Evolutionary conservation across 2,329 filamentous ascomycete species (phyloP).

Genomic region (Aspergillus clavatus): DNA sequence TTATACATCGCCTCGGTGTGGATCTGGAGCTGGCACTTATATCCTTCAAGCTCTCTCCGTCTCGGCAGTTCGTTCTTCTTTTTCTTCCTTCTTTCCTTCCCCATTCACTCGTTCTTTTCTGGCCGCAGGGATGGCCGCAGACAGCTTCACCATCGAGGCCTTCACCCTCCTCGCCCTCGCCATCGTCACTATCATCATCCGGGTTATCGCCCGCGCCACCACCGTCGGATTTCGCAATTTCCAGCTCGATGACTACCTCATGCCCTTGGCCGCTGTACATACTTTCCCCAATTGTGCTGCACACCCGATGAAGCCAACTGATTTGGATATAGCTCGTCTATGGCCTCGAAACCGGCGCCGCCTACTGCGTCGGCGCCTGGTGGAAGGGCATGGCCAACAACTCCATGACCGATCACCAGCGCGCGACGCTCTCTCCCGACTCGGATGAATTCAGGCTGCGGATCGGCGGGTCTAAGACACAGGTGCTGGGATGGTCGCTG

Average conservation of each 20-base stretch:
- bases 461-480: slow-evolving; percentile 51
- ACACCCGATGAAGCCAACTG: too few relatives aligned
- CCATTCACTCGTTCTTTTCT: not conserved
- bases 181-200: slow-evolving; percentile 47
- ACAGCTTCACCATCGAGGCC: slow-evolving; percentile 42
- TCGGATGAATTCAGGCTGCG: slow-evolving; percentile 47
- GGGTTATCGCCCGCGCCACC: slow-evolving; percentile 48
- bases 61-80: too few relatives aligned
- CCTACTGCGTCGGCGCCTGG: slow-evolving; percentile 47
- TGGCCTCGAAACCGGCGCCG: slow-evolving; percentile 46
- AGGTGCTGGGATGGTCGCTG: slow-evolving; percentile 51
- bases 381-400: slow-evolving; percentile 54
- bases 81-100: too few relatives aligned
- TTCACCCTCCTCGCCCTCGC: slow-evolving; percentile 51
- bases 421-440: slow-evolving; percentile 41
- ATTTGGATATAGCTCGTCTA: slow-evolving; percentile 49
- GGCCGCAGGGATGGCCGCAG: slow-evolving; percentile 6
- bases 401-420: slow-evolving; percentile 50
- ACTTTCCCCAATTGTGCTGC: not conserved
- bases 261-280: slow-evolving; percentile 50
- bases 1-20: too few relatives aligned
- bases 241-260: slow-evolving; percentile 56
- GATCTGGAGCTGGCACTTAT: too few relatives aligned
- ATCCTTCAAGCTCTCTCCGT: too few relatives aligned
- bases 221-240: slow-evolving; percentile 49